Base-by-base conservation (phyloP, 352 stramenopile species). In the Thalassiosira pacifica region DNA sequence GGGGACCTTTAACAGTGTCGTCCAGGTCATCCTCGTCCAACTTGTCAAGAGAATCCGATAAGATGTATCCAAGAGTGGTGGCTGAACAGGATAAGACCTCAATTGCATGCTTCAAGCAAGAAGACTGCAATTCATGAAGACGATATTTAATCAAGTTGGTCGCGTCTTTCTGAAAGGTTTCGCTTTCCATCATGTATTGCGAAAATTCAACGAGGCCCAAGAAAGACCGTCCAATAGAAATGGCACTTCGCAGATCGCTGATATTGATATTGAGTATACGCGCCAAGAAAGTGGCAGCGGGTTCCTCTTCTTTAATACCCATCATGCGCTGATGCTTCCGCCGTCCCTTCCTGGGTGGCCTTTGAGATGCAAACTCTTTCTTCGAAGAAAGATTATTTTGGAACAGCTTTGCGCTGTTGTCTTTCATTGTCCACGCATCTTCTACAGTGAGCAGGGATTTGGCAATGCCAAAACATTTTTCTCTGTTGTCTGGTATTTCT, bases 21-120 rank as follows among this genome's bases (percentile, higher is more conserved):
- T 85, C 84, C 40, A 90, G 71, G 65, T 90, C 84, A 57, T 90
- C 84, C 65, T 90, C 84, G 27, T 88, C 84, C 59, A 88, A 42
- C 18, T 76, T 82, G 13, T 84, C 64, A 34, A 88, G 60, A 45
- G 52, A 61, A 13, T 66, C 68, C 2, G 66, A 80, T 76, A 86
- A 66, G 65, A 90, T 87, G 31, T 85, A 79, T 40, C 67, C 18
- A 18, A 88, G 60, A 31, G 42, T 83, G 8, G 32, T 85, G 4
- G 78, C 75, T 31, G 69, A 65, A 29, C 48, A 81, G 13, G 83
- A 86, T 19, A 86, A 74, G 26, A 86, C 66, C 37, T 86, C 67
- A 59, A 89, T 83, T 4, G 83, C 76, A 76, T 83, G 67, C 53
- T 79, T 76, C 31, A 89, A 42, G 29, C 78, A 89, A 60, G 59